phyloP scores from a whole-genome alignment of 73 alveolate species.

The Paramecium biaurelia region DNA sequence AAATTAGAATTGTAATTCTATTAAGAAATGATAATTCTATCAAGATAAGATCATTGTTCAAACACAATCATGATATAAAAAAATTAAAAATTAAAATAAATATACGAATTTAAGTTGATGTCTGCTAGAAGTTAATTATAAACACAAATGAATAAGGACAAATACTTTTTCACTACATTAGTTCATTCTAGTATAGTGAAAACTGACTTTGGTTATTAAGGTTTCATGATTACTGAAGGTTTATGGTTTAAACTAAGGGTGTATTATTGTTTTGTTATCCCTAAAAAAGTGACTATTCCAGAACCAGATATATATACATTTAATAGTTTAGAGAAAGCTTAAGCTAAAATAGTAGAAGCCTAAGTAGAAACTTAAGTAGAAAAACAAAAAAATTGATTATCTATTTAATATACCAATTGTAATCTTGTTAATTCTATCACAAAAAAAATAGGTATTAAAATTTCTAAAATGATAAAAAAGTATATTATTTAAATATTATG shows the following conservation, averaged over 20 bases:
- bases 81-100: too few relatives aligned
- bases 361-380: not conserved
- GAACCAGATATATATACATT: not conserved
- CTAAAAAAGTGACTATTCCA: not conserved
- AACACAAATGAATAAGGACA: not conserved
- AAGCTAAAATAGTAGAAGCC: not conserved
- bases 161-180: not conserved
- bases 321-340: not conserved
- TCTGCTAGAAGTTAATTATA: not conserved
- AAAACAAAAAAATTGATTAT: too few relatives aligned
- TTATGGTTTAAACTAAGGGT: not conserved
- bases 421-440: not conserved
- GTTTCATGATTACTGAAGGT: not conserved
- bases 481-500: not conserved
- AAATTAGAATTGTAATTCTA: not conserved
- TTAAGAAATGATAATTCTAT: not conserved
- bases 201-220: not conserved
- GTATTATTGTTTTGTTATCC: not conserved
- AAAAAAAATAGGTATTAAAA: not conserved
- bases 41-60: not conserved
- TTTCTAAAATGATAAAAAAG: not conserved
- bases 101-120: not conserved
- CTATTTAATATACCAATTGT: too few relatives aligned
- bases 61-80: not conserved
- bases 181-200: not conserved